These are phyloP conservation scores for Hamamelis virginiana DNA, from an alignment of 164 flowering plant genomes.

Conservation along the genomic window DNA sequence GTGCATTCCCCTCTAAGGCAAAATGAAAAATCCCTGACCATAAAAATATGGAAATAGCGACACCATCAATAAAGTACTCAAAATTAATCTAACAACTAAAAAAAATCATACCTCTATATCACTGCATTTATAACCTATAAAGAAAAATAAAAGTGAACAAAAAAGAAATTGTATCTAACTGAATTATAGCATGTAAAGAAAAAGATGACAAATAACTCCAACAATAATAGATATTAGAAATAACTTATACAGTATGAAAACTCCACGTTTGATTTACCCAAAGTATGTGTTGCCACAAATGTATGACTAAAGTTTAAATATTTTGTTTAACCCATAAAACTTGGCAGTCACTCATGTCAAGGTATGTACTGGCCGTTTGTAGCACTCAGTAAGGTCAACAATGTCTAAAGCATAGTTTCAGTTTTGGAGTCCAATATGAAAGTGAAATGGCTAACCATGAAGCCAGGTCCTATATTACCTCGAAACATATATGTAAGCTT, in stretches of 20 bases:
- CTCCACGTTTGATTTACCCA: too few relatives aligned
- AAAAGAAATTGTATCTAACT: too few relatives aligned
- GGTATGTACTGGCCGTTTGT: background rate
- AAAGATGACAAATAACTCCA: too few relatives aligned
- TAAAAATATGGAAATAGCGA: background rate
- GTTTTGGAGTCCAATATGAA: background rate
- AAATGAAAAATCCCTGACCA: constrained; percentile 60
- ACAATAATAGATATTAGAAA: too few relatives aligned
- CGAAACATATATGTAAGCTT: background rate
- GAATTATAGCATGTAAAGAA: too few relatives aligned
- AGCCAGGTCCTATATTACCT: background rate
- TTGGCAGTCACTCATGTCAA: background rate
- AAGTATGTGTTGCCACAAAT: too few relatives aligned
- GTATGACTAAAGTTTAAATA: background rate
- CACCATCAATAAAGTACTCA: background rate
- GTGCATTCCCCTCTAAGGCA: constrained; percentile 81
- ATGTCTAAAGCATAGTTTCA: background rate
- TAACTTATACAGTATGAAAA: too few relatives aligned
- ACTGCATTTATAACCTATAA: background rate
- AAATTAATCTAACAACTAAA: background rate
- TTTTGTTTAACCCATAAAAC: background rate
- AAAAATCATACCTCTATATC: background rate
- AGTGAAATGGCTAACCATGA: background rate
- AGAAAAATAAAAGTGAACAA: background rate
- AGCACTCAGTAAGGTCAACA: too few relatives aligned